These are phyloP conservation scores for Penicillium salamii DNA, from an alignment of 495 filamentous ascomycete species.

Conservation along the genomic window DNA sequence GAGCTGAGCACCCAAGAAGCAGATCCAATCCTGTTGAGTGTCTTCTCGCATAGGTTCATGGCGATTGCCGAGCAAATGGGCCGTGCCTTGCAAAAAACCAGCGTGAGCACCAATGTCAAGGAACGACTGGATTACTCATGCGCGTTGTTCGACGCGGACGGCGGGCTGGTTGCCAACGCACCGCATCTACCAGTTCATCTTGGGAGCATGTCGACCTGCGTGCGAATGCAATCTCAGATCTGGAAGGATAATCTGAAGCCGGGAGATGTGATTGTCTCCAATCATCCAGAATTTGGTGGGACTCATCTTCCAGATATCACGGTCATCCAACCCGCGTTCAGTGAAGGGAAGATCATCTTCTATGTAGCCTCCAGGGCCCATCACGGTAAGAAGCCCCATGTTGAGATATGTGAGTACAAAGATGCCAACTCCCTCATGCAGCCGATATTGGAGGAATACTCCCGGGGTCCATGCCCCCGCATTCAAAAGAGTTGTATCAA, in stretches of 20 bases:
- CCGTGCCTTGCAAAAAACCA: constrained; percentile 38
- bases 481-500: constrained; percentile 86
- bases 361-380: constrained; percentile 86
- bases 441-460: constrained; percentile 96
- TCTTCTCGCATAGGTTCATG: constrained; percentile 43
- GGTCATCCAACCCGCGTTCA: constrained; percentile 79
- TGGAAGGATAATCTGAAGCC: constrained; percentile 83
- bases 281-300: constrained; percentile 90
- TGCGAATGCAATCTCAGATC: constrained; percentile 66
- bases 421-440: constrained; percentile 49
- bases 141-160: constrained; percentile 38
- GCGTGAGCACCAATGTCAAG: constrained; percentile 42
- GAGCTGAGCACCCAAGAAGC: constrained; percentile 27
- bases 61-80: constrained; percentile 48
- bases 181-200: constrained; percentile 93
- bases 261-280: constrained; percentile 91
- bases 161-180: constrained; percentile 56
- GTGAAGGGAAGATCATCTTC: constrained; percentile 68
- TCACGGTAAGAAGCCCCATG: constrained; percentile 57
- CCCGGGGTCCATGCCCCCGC: constrained; percentile 92
- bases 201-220: constrained; percentile 69
- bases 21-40: constrained; percentile 82
- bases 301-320: constrained; percentile 90
- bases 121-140: constrained; percentile 45
- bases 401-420: neutral